These are phyloP conservation scores for Kwoniella europaea DNA, from an alignment of 768 basidiomycete genomes.

Conservation along the genomic window DNA sequence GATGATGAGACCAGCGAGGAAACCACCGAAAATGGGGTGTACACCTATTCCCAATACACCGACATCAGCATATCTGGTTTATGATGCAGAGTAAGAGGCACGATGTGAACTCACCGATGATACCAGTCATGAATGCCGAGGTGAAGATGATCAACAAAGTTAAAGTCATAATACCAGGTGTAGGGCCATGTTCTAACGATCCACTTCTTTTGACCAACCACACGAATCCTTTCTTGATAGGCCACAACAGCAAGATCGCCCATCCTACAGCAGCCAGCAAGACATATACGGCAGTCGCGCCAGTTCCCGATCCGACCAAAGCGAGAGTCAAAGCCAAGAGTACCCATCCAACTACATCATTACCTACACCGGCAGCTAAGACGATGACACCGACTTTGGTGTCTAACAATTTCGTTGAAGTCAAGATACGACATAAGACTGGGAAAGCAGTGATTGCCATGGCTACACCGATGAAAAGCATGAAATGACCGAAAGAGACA, in stretches of 20 bases:
- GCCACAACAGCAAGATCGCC: conserved; percentile 69
- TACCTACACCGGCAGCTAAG: conserved; percentile 82
- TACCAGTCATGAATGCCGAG: conserved; percentile 82
- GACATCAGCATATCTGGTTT: conserved; percentile 13
- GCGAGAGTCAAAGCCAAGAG: conserved; percentile 82
- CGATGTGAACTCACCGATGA: conserved; percentile 64
- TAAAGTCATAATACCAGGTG: conserved; percentile 75
- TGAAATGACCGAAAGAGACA: conserved; percentile 77
- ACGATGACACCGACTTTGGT: conserved; percentile 83
- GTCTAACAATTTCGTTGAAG: conserved; percentile 78
- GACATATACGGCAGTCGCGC: conserved; percentile 78
- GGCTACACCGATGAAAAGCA: conserved; percentile 83
- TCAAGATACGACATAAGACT: conserved; percentile 67
- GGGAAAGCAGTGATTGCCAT: conserved; percentile 72
- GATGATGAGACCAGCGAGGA: conserved; percentile 79
- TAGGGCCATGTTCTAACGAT: conserved; percentile 74
- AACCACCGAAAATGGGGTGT: conserved; percentile 71
- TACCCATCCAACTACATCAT: conserved; percentile 80
- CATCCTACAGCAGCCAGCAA: conserved; percentile 72
- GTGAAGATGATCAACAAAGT: conserved; percentile 74
- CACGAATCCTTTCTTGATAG: conserved; percentile 68
- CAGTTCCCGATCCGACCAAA: conserved; percentile 75
- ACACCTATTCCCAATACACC: conserved; percentile 23
- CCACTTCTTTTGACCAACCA: conserved; percentile 74
- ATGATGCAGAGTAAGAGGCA: not conserved